Percentiles rank a stretch among this genome's conserved stretches.
Evolutionary conservation across 2,329 filamentous ascomycete species (phyloP).

Genomic region (Xylariaceae sp.): DNA sequence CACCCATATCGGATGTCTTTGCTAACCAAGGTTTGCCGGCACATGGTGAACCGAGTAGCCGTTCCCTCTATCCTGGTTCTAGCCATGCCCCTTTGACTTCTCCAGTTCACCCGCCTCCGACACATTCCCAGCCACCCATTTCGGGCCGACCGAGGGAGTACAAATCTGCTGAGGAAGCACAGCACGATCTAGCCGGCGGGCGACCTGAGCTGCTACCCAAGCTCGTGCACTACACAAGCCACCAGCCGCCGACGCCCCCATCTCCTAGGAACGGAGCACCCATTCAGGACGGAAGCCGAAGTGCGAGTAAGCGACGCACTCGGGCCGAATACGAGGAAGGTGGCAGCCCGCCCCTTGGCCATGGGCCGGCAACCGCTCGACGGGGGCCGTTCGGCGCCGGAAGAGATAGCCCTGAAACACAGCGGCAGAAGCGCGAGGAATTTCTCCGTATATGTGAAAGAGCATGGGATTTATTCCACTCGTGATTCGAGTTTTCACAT

Average conservation of each 20-base stretch:
- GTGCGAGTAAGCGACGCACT: constrained; percentile 73
- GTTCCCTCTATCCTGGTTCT: constrained; percentile 64
- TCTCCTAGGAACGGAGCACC: constrained; percentile 68
- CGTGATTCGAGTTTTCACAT: constrained; percentile 54
- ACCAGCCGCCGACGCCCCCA: constrained; percentile 90
- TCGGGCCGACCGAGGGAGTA: constrained; percentile 80
- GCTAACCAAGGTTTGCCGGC: constrained; percentile 72
- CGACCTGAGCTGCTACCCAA: constrained; percentile 90
- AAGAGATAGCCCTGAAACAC: constrained; percentile 81
- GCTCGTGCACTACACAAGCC: constrained; percentile 92
- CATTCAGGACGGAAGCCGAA: constrained; percentile 58
- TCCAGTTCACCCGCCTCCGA: constrained; percentile 71
- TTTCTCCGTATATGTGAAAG: constrained; percentile 85
- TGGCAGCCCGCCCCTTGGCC: constrained; percentile 78
- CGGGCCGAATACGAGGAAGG: constrained; percentile 95
- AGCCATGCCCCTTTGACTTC: constrained; percentile 75
- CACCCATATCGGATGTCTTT: constrained; percentile 94
- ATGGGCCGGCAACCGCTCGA: constrained; percentile 67
- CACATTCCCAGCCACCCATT: constrained; percentile 55
- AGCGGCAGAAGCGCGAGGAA: constrained; percentile 87
- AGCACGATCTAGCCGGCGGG: constrained; percentile 88
- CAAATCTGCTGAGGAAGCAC: constrained; percentile 93
- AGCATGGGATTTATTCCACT: constrained; percentile 98
- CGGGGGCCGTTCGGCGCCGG: constrained; percentile 80
- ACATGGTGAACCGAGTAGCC: constrained; percentile 59